Percentiles rank a stretch among this genome's conserved stretches.
These are phyloP conservation scores for Yarrowia sp. DNA, from an alignment of 805 yeast species.

Conservation along the genomic window DNA sequence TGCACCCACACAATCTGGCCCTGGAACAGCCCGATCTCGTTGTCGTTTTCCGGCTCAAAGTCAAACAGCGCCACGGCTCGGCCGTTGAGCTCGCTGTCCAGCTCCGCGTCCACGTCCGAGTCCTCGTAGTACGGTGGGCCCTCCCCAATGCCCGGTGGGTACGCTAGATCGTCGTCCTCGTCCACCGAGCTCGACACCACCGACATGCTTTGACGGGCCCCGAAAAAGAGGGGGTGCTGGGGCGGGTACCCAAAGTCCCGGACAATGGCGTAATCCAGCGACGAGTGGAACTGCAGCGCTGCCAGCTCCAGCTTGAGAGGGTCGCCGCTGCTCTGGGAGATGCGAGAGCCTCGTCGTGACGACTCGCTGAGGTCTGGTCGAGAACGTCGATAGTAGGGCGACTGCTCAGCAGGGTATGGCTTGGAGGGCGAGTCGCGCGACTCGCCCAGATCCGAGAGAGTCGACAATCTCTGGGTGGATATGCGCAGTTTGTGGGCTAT, in stretches of 20 bases:
- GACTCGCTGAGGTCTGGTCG: conserved; percentile 22
- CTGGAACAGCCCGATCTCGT: conserved; percentile 73
- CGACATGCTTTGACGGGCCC: conserved; percentile 42
- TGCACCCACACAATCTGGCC: conserved; percentile 84
- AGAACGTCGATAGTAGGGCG: conserved; percentile 10
- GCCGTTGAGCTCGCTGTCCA: conserved; percentile 48
- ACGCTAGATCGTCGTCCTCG: conserved; percentile 56
- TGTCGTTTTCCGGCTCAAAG: conserved; percentile 89
- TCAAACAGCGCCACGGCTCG: conserved; percentile 86
- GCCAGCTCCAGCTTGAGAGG: conserved; percentile 22
- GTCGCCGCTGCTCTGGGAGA: conserved; percentile 6
- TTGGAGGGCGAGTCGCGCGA: conserved; percentile 17
- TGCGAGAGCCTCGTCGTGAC: conserved; percentile 14
- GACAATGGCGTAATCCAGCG: conserved; percentile 47
- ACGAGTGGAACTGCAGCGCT: conserved; percentile 38
- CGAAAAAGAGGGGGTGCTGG: conserved; percentile 68
- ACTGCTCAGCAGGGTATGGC: conserved; percentile 22
- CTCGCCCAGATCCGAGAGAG: conserved; percentile 18
- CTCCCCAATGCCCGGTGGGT: conserved; percentile 28
- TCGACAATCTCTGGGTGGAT: conserved; percentile 20
- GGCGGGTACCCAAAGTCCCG: conserved; percentile 81
- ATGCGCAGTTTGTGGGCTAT: conserved; percentile 23
- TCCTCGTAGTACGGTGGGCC: conserved; percentile 27
- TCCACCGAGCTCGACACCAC: conserved; percentile 36
- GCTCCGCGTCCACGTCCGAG: conserved; percentile 33